Base-by-base conservation (phyloP, 768 basidiomycete genomes). In the Phylloporus arenicola region DNA sequence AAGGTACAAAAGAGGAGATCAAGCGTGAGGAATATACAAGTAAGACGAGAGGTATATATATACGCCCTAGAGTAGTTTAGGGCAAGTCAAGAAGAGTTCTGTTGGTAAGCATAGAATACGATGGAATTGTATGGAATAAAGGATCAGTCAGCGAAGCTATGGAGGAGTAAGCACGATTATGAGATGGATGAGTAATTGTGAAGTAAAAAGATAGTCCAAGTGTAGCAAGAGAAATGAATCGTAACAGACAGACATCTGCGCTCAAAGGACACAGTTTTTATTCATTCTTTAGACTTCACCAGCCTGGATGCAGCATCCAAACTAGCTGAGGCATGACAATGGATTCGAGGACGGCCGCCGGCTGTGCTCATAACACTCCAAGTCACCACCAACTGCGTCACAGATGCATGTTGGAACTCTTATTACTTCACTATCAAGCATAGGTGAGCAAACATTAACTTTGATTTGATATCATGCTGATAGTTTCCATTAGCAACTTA, bases 251-350 rank as follows among this genome's bases (percentile, higher is more conserved):
- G 90, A 55, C 90, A 90, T 1, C 45, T 70, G 4, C 84, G 87
- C 51, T 81, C 86, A 9, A 78, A 72, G 54, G 79, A 81, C 30
- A 76, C 76, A 10, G 71, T 88, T 17, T 87, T 78, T 62, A 69
- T 82, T n/a, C 94, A 86, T 49, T 76, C 81, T 10, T 70, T 81
- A n/a, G 77, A 86, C 57, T 92, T 85, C 55, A 77, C 86, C 11
- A 80, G 81, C 53, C 76, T 75, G 59, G 79, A 87, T 19, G 81
- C 89, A 0, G 57, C 67, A 0, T 76, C 77, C 27, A 98, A 97
- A 68, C 68, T 99, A n/a, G 57, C 67, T 3, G 75, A 79, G 48
- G 62, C 96, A 19, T 76, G 88, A 52, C 72, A 77, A 5, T 93
- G 86, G 86, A 82, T 95, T 52, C 65, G 64, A 44, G 54, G 62